Evolutionary conservation across 805 yeast species (phyloP), one percentile per base, ranked within the genome.

Genomic region (Ogataea haglerorum): DNA sequence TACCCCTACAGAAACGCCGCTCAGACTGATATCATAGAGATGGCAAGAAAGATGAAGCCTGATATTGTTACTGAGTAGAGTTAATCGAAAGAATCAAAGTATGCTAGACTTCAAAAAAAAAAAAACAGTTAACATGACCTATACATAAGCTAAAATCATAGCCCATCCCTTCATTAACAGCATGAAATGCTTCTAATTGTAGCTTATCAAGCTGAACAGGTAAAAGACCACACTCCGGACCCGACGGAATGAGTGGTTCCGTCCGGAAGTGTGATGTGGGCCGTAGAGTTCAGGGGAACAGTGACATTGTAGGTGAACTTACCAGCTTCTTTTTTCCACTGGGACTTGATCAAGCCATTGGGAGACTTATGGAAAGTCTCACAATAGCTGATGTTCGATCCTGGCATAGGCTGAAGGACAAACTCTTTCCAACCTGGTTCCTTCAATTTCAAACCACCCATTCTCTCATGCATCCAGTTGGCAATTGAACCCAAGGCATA

Each of bases 401-500:
- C 49, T 3, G 42, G 45, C 21, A 23, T 25, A 7, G 56, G 56
- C 30, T 30, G 22, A 12, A 52, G 30, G 10, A 12, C 15, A 13
- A 52, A 31, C 28, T 28, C 31, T 23, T 35, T 39, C 56, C 56
- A 53, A 5, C 56, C 57, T 4, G 52, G 47, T 9, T 46, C 48
- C 10, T 27, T 25, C 6, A 38, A 18, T 6, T 31, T 25, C 9
- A 53, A 15, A 9, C 57, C 57, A 18, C 54, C 57, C 13, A 53
- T 35, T 4, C 47, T 19, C 10, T 41, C 39, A 34, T 49, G 45
- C 36, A 53, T 22, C 56, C 56, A 53, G 25, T 36, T 39, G 2
- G 50, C 54, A 27, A 53, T 48, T 2, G 57, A 47, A 9, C 57
- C 57, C 16, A 53, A 41, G 10, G 57, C 55, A 34, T 53, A 53